Evolutionary conservation across 805 yeast genomes (phyloP).

Genomic region (Myxozyma monticola): DNA sequence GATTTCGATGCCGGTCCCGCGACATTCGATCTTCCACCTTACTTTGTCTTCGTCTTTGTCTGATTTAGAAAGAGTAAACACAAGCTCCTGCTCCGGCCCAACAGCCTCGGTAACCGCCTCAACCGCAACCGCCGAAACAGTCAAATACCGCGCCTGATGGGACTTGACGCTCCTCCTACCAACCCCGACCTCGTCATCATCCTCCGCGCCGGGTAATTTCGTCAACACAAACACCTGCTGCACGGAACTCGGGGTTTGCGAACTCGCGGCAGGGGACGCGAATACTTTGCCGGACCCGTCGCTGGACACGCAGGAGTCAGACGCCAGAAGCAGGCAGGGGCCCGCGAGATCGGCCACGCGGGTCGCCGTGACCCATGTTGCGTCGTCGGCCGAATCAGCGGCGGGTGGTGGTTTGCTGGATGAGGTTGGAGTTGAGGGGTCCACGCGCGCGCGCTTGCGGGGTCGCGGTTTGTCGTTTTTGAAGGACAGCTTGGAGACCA

Average conservation of each 20-base stretch:
- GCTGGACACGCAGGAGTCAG: constrained; percentile 26
- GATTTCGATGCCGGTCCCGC: too few species aligned
- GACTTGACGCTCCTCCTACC: too few species aligned
- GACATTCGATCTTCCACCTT: too few species aligned
- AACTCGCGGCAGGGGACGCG: constrained; percentile 24
- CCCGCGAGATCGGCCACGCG: constrained; percentile 38
- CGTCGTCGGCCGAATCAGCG: constrained; percentile 9
- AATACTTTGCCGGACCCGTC: constrained; percentile 34
- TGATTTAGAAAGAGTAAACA: too few species aligned
- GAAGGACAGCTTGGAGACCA: constrained; percentile 43
- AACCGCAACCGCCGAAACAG: too few species aligned
- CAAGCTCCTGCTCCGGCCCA: constrained; percentile 38
- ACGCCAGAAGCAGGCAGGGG: constrained; percentile 35
- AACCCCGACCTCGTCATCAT: too few species aligned
- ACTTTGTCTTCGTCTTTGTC: too few species aligned
- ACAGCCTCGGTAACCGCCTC: constrained; percentile 41
- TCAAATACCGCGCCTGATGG: neutral
- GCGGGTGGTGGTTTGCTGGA: neutral
- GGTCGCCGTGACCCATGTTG: constrained; percentile 38
- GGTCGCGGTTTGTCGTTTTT: constrained; percentile 40
- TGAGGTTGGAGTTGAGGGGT: too few species aligned
- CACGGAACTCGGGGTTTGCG: constrained; percentile 38
- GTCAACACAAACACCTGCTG: constrained; percentile 41
- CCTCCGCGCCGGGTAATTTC: too few species aligned
- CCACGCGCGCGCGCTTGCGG: constrained; percentile 3